A percentile compares a stretch with the other conserved stretches of the same genome.
These are phyloP conservation scores for Epichloe brachyelytri DNA, from an alignment of 2,329 filamentous ascomycete genomes.

Conservation along the genomic window DNA sequence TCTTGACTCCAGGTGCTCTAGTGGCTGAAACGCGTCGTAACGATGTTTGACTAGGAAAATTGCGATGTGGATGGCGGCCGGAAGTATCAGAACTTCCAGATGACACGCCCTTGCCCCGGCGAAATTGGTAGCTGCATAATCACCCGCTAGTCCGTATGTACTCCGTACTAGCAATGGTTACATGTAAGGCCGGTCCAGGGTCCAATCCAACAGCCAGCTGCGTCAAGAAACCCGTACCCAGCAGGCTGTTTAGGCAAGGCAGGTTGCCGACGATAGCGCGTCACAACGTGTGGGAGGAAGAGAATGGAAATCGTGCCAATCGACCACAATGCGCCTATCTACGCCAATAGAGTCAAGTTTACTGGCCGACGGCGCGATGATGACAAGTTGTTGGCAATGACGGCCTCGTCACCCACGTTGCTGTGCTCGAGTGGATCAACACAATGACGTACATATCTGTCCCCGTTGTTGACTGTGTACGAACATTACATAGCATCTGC, in stretches of 20 bases:
- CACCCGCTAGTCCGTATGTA: neutral
- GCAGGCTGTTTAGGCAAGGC: neutral
- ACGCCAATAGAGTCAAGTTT: neutral
- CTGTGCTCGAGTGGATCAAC: neutral
- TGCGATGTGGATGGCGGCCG: neutral
- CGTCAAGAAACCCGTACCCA: neutral
- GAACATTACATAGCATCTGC: neutral
- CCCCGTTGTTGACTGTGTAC: neutral
- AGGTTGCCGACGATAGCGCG: neutral
- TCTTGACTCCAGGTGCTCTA: no score
- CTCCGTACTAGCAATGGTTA: neutral
- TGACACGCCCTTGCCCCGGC: neutral
- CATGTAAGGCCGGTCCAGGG: neutral
- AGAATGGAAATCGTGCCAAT: neutral
- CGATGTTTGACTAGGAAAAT: no score
- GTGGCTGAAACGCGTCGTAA: no score
- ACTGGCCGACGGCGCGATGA: neutral
- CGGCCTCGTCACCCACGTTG: neutral
- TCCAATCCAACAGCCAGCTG: neutral
- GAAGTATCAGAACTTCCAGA: neutral
- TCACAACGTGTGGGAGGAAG: neutral
- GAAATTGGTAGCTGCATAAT: neutral
- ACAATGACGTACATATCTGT: neutral
- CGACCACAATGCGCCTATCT: neutral
- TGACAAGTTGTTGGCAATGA: neutral